Percentiles rank a stretch among this genome's conserved stretches.
Conservation (phyloP, 208 protist genomes). For the Crithidia thermophila region DNA sequence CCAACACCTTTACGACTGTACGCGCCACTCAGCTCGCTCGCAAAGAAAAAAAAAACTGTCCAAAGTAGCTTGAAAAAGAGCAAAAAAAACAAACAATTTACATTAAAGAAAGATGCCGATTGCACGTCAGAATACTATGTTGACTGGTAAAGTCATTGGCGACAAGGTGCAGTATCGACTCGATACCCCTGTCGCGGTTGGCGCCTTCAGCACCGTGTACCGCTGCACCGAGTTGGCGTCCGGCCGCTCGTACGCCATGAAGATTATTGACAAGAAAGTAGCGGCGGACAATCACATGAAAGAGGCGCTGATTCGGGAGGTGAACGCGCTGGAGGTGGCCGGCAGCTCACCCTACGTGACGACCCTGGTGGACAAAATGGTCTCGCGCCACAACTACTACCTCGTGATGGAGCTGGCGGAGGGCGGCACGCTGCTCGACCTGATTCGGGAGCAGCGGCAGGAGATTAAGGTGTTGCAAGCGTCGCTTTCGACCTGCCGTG, state of each 20-base stretch:
- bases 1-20: too few species aligned
- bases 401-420: constrained; percentile 80
- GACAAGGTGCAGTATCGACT: constrained; percentile 65
- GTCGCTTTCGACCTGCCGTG: constrained; percentile 10
- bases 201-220: constrained; percentile 88
- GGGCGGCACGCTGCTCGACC: constrained; percentile 77
- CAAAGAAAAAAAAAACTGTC: too few species aligned
- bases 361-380: constrained; percentile 71
- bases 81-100: too few species aligned
- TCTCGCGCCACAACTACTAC: constrained; percentile 82
- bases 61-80: too few species aligned
- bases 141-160: constrained; percentile 56
- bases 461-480: constrained; percentile 22
- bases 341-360: constrained; percentile 58
- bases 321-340: constrained; percentile 66
- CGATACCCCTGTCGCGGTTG: constrained; percentile 55
- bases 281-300: constrained; percentile 57
- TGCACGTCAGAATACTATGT: constrained; percentile 35
- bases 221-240: constrained; percentile 53
- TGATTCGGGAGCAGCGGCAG: constrained; percentile 40
- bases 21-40: too few species aligned
- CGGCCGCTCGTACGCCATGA: constrained; percentile 59
- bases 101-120: too few species aligned
- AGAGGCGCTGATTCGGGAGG: constrained; percentile 63
- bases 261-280: constrained; percentile 61